phyloP scores from a whole-genome alignment of 2,329 filamentous ascomycete genomes.

The Neonectria punicea region DNA sequence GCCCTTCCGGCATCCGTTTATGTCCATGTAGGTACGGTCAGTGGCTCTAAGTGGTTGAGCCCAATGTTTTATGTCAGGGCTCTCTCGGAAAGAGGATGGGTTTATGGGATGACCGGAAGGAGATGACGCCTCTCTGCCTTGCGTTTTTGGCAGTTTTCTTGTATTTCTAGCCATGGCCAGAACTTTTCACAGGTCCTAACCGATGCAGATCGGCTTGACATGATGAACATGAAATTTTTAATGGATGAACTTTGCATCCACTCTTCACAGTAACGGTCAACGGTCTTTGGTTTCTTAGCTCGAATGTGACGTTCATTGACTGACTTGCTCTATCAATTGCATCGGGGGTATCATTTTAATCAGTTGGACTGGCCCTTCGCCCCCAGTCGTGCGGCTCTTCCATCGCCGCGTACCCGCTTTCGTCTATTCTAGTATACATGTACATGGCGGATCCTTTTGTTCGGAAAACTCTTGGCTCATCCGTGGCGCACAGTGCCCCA shows the following conservation, averaged over 20 bases:
- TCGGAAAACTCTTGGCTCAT: constrained; percentile 1
- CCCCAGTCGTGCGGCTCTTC: not conserved
- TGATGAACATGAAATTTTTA: constrained; percentile 30
- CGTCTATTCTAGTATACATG: constrained; percentile 7
- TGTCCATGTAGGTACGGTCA: constrained; percentile 16
- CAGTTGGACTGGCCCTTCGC: not conserved
- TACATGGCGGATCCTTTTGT: not conserved
- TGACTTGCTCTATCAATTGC: not conserved
- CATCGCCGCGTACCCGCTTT: not conserved
- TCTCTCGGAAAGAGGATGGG: constrained; percentile 11
- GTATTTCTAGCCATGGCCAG: constrained; percentile 39
- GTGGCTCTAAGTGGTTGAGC: constrained; percentile 9
- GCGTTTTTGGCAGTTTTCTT: constrained; percentile 30
- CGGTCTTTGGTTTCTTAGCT: not conserved
- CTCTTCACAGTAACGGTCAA: not conserved
- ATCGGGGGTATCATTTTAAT: constrained; percentile 31
- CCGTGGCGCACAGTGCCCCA: constrained; percentile 54
- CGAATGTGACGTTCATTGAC: not conserved
- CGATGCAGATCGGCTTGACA: constrained; percentile 30
- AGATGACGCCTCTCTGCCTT: constrained; percentile 12
- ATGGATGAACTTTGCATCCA: constrained; percentile 27
- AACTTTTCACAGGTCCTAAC: constrained; percentile 25
- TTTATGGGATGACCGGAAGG: constrained; percentile 22
- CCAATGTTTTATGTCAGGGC: constrained; percentile 15
- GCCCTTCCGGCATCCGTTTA: not conserved